Evolutionary conservation across 140 eudicot species (phyloP).

Genomic region (Oenanthe javanica): DNA sequence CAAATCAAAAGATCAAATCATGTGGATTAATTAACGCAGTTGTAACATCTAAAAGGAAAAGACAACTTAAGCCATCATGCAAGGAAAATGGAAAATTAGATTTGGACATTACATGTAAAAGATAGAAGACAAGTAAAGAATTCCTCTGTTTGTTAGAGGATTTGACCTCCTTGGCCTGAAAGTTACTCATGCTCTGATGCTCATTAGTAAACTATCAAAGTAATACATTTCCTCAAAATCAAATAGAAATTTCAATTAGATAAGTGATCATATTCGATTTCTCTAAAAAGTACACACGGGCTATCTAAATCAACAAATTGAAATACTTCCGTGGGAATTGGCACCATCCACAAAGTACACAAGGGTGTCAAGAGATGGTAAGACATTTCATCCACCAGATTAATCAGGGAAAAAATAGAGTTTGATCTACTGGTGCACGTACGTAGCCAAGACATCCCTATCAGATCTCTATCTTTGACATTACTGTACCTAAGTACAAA

Average conservation of each 20-base stretch:
- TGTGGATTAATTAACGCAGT: background rate
- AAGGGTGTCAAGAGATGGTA: no score
- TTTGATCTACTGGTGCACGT: background rate
- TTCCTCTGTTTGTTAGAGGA: background rate
- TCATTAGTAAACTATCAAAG: background rate
- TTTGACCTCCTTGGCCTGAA: background rate
- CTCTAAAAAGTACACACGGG: background rate
- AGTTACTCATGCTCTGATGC: background rate
- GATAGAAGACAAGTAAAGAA: background rate
- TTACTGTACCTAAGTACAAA: no score
- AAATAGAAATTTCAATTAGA: background rate
- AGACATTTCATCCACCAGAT: no score
- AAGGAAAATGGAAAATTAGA: background rate
- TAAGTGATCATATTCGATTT: background rate
- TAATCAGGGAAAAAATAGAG: background rate
- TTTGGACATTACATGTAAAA: background rate
- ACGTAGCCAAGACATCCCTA: background rate
- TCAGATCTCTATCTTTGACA: background rate
- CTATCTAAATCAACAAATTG: background rate
- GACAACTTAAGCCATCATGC: background rate
- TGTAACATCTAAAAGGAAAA: background rate
- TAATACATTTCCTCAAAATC: background rate
- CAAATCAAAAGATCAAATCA: background rate
- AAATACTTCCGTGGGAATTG: background rate
- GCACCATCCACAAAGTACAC: background rate